These are phyloP conservation scores for Trichoderma sp. DNA, from an alignment of 2,329 filamentous ascomycete species.

Conservation along the genomic window DNA sequence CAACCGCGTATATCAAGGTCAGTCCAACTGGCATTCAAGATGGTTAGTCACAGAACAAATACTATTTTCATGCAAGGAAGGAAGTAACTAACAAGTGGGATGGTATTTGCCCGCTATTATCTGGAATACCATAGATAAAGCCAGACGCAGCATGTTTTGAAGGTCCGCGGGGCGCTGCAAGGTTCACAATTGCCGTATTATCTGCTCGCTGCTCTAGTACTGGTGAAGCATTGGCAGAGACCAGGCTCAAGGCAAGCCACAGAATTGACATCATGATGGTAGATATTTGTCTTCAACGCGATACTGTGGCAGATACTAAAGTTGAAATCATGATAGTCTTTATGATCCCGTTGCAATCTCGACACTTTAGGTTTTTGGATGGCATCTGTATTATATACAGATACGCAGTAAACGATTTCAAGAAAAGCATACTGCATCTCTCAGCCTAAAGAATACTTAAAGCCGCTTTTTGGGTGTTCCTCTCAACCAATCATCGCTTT, in stretches of 20 bases:
- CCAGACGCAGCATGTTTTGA: slow-evolving; percentile 24
- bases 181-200: slow-evolving; percentile 9
- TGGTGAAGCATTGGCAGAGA: background rate
- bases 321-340: background rate
- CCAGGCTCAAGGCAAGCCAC: background rate
- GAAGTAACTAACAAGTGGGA: background rate
- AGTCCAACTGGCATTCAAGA: background rate
- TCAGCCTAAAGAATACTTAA: background rate
- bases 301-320: background rate
- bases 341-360: background rate
- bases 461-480: background rate
- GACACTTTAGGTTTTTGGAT: background rate
- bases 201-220: background rate
- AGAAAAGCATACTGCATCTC: background rate
- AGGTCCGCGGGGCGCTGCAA: slow-evolving; percentile 16
- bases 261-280: background rate
- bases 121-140: slow-evolving; percentile 26
- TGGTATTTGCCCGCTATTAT: slow-evolving; percentile 21
- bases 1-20: background rate
- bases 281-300: background rate
- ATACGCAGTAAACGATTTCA: background rate
- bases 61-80: background rate
- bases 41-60: background rate
- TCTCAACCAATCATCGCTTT: background rate
- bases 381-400: background rate